Evolutionary conservation across 176 grass and related monocot genomes (phyloP).

Genomic region (Urochloa ruziziensis): DNA sequence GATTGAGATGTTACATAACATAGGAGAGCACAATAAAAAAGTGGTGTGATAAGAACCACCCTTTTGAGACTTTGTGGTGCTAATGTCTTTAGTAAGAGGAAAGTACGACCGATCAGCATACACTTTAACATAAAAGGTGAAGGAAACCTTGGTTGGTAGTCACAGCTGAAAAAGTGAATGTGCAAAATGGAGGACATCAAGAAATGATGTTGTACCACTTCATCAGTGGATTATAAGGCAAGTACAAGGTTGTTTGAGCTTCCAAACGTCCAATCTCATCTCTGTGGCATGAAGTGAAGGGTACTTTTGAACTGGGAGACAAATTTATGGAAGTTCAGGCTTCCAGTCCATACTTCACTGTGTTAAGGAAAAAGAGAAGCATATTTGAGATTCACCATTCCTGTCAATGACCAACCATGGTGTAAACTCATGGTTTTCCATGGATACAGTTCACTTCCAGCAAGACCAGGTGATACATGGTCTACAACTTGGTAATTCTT

Average conservation of each 20-base stretch:
- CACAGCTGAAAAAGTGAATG: slow-evolving; percentile 1
- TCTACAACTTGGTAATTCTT: background rate
- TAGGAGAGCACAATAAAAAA: background rate
- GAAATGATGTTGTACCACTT: background rate
- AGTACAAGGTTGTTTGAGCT: slow-evolving; percentile 13
- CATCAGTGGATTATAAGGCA: slow-evolving; percentile 38
- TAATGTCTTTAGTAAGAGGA: background rate
- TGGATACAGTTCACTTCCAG: slow-evolving; percentile 20
- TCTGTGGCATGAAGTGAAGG: slow-evolving; percentile 31
- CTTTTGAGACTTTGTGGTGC: background rate
- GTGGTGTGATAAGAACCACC: background rate
- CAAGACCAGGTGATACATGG: slow-evolving; percentile 13
- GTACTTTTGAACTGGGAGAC: slow-evolving; percentile 10
- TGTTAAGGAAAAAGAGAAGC: background rate
- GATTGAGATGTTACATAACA: slow-evolving; percentile 26
- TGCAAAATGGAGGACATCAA: background rate
- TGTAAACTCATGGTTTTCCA: slow-evolving; percentile 28
- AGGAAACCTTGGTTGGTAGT: background rate
- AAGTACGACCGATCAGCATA: background rate
- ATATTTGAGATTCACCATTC: background rate
- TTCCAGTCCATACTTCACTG: background rate
- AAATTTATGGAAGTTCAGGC: slow-evolving; percentile 18
- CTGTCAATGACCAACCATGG: background rate
- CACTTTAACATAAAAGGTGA: background rate
- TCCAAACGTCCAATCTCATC: background rate